phyloP scores from a whole-genome alignment of 2,329 filamentous ascomycete species.

The Hypoxylon sp. region DNA sequence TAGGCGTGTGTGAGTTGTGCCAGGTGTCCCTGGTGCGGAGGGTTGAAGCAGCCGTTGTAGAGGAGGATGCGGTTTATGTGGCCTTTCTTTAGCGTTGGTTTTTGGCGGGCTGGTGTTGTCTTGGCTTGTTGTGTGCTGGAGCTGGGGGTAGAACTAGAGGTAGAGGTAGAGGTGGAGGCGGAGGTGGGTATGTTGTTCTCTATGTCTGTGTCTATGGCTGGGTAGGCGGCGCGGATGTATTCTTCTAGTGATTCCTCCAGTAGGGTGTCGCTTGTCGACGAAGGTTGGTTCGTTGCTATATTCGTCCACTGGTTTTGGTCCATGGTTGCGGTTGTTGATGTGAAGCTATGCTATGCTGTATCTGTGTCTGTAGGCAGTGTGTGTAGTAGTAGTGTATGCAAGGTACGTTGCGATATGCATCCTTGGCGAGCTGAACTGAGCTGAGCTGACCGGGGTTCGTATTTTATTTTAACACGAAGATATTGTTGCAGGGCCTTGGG shows the following conservation, averaged over 20 bases:
- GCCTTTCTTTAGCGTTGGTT: conserved; percentile 20
- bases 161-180: neutral
- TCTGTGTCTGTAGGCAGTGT: neutral
- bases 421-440: neutral
- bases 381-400: conserved; percentile 2
- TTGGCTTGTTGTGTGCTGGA: neutral
- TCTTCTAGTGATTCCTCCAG: neutral
- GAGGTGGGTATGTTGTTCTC: neutral
- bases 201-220: conserved; percentile 1
- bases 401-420: conserved; percentile 10
- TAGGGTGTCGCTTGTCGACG: neutral
- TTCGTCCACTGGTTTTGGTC: neutral
- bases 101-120: neutral
- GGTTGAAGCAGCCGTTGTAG: conserved; percentile 59
- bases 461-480: conserved; percentile 39
- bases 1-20: conserved; percentile 54
- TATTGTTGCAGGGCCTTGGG: conserved; percentile 16
- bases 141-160: neutral
- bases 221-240: conserved; percentile 3
- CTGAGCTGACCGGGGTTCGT: conserved; percentile 20
- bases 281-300: neutral
- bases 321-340: neutral
- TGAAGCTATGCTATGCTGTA: neutral
- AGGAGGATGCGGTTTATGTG: conserved; percentile 51
- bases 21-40: conserved; percentile 56